These are phyloP conservation scores for Phoenix roebelenii DNA, from an alignment of 176 grass and related monocot species.

Conservation along the genomic window DNA sequence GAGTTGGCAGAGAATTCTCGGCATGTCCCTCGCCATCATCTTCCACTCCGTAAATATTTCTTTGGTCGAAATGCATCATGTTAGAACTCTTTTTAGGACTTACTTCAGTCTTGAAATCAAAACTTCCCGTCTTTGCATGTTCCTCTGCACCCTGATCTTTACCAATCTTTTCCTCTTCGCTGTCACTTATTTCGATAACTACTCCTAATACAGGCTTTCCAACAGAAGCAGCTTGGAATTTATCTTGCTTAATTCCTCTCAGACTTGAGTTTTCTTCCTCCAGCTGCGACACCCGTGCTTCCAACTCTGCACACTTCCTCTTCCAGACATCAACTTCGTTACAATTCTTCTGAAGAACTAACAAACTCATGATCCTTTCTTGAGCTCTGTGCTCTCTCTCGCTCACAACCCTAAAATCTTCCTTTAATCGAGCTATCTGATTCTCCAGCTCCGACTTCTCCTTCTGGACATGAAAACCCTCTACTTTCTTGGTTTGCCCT, in stretches of 20 bases:
- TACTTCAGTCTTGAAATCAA: conserved; percentile 8
- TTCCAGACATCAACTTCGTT: no score
- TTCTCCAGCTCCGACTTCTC: conserved; percentile 5
- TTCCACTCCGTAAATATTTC: not conserved
- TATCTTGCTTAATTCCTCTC: not conserved
- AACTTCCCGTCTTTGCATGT: conserved; percentile 19
- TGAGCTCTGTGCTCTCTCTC: conserved; percentile 10
- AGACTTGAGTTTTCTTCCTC: not conserved
- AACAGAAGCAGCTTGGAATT: not conserved
- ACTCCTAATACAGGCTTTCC: not conserved
- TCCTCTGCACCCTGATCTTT: not conserved
- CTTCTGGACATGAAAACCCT: not conserved
- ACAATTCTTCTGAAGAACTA: not conserved
- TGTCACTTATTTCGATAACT: conserved; percentile 29
- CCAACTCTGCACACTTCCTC: not conserved
- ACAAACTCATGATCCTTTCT: conserved; percentile 1
- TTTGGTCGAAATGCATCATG: not conserved
- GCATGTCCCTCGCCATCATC: not conserved
- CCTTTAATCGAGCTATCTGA: conserved; percentile 16
- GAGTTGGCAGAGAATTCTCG: not conserved
- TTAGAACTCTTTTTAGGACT: conserved; percentile 4
- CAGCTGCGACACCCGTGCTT: not conserved
- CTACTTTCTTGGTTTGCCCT: not conserved
- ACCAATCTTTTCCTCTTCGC: conserved; percentile 2
- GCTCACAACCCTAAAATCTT: conserved; percentile 7